Evolutionary conservation across 352 stramenopile genomes (phyloP).

Genomic region (Pythium dissotocum): DNA sequence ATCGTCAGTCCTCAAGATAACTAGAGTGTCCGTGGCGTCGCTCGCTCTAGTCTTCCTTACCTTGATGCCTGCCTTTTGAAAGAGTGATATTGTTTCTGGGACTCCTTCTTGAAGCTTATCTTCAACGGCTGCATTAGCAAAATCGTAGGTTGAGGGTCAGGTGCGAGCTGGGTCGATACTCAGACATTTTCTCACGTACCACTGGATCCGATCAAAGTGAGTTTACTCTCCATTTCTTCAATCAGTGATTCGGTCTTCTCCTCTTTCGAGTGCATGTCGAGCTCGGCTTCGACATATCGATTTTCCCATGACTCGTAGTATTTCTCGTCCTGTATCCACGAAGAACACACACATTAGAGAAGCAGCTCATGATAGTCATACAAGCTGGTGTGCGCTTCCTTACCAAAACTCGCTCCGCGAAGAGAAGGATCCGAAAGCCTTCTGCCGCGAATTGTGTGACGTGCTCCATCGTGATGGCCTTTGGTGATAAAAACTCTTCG

Average conservation of each 20-base stretch:
- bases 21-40: neutral
- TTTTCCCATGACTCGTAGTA: constrained; percentile 74
- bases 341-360: neutral
- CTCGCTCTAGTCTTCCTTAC: constrained; percentile 45
- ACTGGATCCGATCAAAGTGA: constrained; percentile 87
- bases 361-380: neutral
- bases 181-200: constrained; percentile 31
- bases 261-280: constrained; percentile 72
- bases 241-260: constrained; percentile 53
- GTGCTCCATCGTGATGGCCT: constrained; percentile 63
- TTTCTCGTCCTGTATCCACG: constrained; percentile 41
- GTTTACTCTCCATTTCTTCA: constrained; percentile 80
- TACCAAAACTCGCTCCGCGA: constrained; percentile 75
- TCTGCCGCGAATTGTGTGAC: constrained; percentile 83
- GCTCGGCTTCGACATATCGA: constrained; percentile 67
- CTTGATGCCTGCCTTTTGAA: constrained; percentile 94
- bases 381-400: neutral
- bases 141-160: neutral
- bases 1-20: neutral
- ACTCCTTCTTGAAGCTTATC: constrained; percentile 98
- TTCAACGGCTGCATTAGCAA: constrained; percentile 89
- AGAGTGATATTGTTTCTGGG: constrained; percentile 90
- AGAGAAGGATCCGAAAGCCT: constrained; percentile 84
- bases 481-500: constrained; percentile 55
- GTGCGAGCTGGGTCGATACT: too few species aligned